A percentile compares a stretch with the other conserved stretches of the same genome.
These are phyloP conservation scores for Phytophthora foliorum DNA, from an alignment of 352 stramenopile species.

Conservation along the genomic window DNA sequence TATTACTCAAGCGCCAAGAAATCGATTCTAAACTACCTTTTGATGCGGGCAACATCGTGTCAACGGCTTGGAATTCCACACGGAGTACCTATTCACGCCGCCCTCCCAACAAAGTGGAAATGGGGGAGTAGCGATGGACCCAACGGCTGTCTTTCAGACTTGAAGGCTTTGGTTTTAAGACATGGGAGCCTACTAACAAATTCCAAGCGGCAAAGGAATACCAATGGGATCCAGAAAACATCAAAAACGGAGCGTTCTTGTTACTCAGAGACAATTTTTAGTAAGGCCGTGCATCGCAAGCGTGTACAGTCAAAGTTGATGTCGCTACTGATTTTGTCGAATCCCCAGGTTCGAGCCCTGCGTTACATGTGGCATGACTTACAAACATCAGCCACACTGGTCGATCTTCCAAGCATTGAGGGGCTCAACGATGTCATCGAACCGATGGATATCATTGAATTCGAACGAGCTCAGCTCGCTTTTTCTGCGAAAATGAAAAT, in stretches of 20 bases:
- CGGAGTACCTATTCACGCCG: constrained; percentile 55
- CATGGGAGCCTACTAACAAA: background rate
- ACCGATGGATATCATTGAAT: constrained; percentile 54
- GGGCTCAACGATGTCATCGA: constrained; percentile 30
- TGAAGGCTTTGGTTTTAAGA: constrained; percentile 50
- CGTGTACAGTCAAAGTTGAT: constrained; percentile 53
- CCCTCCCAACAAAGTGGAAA: constrained; percentile 66
- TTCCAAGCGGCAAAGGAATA: constrained; percentile 1
- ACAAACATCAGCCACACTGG: constrained; percentile 48
- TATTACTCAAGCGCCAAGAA: constrained; percentile 82
- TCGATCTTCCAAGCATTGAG: constrained; percentile 53
- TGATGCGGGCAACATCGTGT: constrained; percentile 53
- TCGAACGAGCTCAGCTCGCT: constrained; percentile 63
- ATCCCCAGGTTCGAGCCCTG: constrained; percentile 60
- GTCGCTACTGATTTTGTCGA: constrained; percentile 55
- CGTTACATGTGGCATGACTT: constrained; percentile 76
- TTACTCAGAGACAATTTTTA: background rate
- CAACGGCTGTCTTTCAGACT: constrained; percentile 63
- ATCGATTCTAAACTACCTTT: constrained; percentile 77
- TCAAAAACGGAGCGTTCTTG: background rate
- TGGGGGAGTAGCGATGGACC: constrained; percentile 65
- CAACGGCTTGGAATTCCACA: constrained; percentile 58
- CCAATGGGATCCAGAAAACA: background rate
- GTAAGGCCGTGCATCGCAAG: constrained; percentile 47
- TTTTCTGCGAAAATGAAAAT: constrained; percentile 54